Conservation (phyloP, 2,329 filamentous ascomycete species). For the Penicillium sp. region DNA sequence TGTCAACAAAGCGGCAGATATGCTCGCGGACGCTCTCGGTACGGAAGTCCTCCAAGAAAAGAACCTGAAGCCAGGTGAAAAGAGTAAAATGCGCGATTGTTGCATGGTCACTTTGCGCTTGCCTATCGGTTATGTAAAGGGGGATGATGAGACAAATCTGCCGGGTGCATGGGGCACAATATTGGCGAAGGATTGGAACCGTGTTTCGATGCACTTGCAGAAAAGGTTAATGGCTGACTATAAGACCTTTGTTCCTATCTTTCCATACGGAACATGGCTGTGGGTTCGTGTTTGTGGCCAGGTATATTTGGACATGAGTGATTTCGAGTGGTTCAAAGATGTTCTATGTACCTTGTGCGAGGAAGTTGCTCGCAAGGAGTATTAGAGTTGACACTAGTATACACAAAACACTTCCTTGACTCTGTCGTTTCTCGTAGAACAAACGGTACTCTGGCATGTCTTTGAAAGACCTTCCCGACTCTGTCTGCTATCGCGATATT, state of each 20-base stretch:
- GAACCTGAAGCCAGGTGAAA: conserved; percentile 27
- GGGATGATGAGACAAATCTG: background rate
- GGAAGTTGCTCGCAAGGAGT: conserved; percentile 49
- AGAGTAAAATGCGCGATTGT: conserved; percentile 58
- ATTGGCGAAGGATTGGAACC: conserved; percentile 39
- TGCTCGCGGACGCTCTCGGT: conserved; percentile 62
- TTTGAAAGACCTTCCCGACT: conserved; percentile 19
- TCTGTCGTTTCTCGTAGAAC: background rate
- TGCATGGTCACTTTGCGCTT: conserved; percentile 71
- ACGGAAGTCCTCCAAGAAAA: conserved; percentile 67
- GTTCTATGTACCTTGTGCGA: conserved; percentile 59
- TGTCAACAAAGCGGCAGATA: conserved; percentile 62
- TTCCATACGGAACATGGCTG: conserved; percentile 59
- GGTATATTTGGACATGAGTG: conserved; percentile 75
- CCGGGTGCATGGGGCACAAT: conserved; percentile 23
- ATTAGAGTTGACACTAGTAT: background rate
- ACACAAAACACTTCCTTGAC: background rate
- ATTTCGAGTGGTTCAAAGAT: conserved; percentile 70
- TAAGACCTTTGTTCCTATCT: conserved; percentile 69
- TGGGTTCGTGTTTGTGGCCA: conserved; percentile 78
- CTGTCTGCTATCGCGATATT: conserved; percentile 27
- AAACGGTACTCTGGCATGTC: conserved; percentile 1
- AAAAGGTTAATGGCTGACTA: conserved; percentile 56
- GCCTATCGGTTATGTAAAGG: conserved; percentile 55
- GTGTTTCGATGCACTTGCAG: conserved; percentile 61